Conservation (phyloP, 106 monocot species). For the Gastrodia elata region DNA sequence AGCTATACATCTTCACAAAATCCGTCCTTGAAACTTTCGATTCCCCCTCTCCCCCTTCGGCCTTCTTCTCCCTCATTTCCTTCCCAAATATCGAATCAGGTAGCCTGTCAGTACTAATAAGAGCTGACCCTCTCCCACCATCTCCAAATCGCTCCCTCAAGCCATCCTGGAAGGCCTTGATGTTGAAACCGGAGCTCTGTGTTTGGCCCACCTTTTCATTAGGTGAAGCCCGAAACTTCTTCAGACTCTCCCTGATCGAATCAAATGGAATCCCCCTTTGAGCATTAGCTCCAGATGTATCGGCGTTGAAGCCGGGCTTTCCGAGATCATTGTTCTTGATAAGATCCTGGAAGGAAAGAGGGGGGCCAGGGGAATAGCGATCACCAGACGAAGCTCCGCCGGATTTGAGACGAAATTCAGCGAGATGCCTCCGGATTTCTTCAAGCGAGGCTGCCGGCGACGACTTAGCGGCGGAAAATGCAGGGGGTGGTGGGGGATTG, state of each 20-base stretch:
- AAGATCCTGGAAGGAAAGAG: conserved; percentile 52
- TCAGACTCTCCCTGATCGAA: conserved; percentile 42
- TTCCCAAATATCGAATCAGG: conserved; percentile 70
- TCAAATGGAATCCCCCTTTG: conserved; percentile 9
- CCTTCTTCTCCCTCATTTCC: conserved; percentile 37
- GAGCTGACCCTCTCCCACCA: not conserved
- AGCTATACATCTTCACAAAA: conserved; percentile 49
- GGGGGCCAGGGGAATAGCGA: conserved; percentile 9
- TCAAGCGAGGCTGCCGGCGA: conserved; percentile 30
- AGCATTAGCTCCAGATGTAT: not conserved
- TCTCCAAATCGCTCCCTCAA: not conserved
- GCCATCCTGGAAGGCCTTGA: conserved; percentile 25
- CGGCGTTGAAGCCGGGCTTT: not conserved
- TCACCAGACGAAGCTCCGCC: not conserved
- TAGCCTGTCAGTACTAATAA: conserved; percentile 4
- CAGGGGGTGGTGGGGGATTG: conserved; percentile 23
- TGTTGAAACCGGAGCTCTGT: not conserved
- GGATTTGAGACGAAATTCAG: conserved; percentile 34
- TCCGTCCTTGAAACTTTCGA: conserved; percentile 27
- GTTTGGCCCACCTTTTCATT: not conserved
- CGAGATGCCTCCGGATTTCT: conserved; percentile 62
- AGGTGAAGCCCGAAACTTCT: conserved; percentile 18
- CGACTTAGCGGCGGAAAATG: conserved; percentile 3
- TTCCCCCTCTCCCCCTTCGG: conserved; percentile 20
- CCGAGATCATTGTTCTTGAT: conserved; percentile 32